Evolutionary conservation across 2,329 filamentous ascomycete species (phyloP).

Genomic region (Rutstroemia sp.): DNA sequence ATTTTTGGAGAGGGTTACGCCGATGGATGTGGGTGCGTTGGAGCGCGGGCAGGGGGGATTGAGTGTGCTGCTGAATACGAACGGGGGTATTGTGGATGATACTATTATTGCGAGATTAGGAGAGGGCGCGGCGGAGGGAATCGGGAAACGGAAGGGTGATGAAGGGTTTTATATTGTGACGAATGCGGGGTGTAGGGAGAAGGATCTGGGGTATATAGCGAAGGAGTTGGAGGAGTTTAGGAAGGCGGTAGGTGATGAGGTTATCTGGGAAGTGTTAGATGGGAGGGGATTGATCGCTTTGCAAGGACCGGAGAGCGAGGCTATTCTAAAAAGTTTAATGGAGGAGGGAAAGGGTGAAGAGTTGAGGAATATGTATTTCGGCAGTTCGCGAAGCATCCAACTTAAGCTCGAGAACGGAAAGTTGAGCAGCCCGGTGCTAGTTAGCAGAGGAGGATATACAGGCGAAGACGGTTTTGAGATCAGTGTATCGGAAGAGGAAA

Average conservation of each 20-base stretch:
- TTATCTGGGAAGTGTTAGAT: slow-evolving; percentile 63
- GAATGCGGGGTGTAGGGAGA: slow-evolving; percentile 86
- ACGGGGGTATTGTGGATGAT: slow-evolving; percentile 92
- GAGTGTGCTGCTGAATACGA: slow-evolving; percentile 72
- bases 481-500: slow-evolving; percentile 64
- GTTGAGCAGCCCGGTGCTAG: slow-evolving; percentile 50
- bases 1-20: slow-evolving; percentile 81
- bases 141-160: too few relatives aligned
- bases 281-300: slow-evolving; percentile 77
- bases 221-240: slow-evolving; percentile 58
- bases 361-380: slow-evolving; percentile 72
- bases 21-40: slow-evolving; percentile 61
- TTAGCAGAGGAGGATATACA: slow-evolving; percentile 89
- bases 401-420: slow-evolving; percentile 52
- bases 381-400: slow-evolving; percentile 59
- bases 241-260: slow-evolving; percentile 45
- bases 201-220: slow-evolving; percentile 73
- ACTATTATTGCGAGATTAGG: slow-evolving; percentile 80
- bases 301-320: slow-evolving; percentile 73
- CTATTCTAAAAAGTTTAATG: slow-evolving; percentile 60
- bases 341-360: slow-evolving; percentile 38
- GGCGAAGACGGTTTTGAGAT: slow-evolving; percentile 98
- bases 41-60: slow-evolving; percentile 66
- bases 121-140: slow-evolving; percentile 30
- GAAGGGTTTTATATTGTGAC: slow-evolving; percentile 86